Conservation (phyloP, 768 basidiomycete species). For the Boletellus ananiceps region DNA sequence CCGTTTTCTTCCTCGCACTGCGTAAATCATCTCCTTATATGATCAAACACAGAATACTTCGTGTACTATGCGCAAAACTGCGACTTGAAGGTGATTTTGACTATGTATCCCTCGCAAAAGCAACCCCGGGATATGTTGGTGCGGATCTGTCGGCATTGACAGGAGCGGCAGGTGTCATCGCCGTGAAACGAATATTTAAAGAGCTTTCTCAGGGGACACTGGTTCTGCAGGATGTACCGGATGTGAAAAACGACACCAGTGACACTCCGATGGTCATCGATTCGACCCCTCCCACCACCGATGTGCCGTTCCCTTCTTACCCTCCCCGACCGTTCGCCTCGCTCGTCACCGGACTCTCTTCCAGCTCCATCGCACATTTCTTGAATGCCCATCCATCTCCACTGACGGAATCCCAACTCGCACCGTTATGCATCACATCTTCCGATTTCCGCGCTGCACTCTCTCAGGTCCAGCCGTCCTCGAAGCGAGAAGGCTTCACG, state of each 20-base stretch:
- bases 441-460: slow-evolving; percentile 79
- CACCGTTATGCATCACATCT: slow-evolving; percentile 75
- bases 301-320: slow-evolving; percentile 13
- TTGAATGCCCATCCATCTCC: slow-evolving; percentile 82
- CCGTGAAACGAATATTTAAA: slow-evolving; percentile 94
- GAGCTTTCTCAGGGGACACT: slow-evolving; percentile 64
- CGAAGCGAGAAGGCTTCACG: slow-evolving; percentile 96
- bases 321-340: slow-evolving; percentile 32
- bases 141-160: slow-evolving; percentile 90
- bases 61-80: slow-evolving; percentile 79
- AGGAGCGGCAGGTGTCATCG: slow-evolving; percentile 91
- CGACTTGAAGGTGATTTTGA: slow-evolving; percentile 86
- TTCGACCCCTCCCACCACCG: slow-evolving; percentile 15
- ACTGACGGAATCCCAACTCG: slow-evolving; percentile 71
- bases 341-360: slow-evolving; percentile 39
- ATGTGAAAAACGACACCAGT: slow-evolving; percentile 12
- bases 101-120: slow-evolving; percentile 79
- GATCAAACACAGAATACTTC: slow-evolving; percentile 62
- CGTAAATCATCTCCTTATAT: neutral
- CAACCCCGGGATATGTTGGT: slow-evolving; percentile 96
- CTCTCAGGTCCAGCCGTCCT: slow-evolving; percentile 89
- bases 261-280: slow-evolving; percentile 40
- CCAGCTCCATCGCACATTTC: slow-evolving; percentile 83
- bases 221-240: slow-evolving; percentile 42
- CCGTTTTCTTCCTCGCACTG: slow-evolving; percentile 23